phyloP scores from a whole-genome alignment of 441 rosid species.

The Euphorbia celastroides region DNA sequence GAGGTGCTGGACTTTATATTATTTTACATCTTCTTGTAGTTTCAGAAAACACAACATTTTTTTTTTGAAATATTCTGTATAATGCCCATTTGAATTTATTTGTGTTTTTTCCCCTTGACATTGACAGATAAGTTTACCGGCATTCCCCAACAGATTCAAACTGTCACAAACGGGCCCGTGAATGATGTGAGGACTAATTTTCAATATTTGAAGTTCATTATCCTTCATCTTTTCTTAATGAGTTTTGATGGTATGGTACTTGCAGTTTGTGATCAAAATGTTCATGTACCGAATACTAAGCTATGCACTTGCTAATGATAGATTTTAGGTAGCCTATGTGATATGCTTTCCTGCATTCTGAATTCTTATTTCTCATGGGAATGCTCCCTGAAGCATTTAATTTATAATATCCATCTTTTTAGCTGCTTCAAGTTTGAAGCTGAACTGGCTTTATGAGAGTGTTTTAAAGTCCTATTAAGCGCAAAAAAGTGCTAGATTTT shows the following conservation, averaged over 20 bases:
- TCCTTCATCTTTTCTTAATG: background rate
- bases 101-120: constrained; percentile 9
- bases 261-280: constrained; percentile 8
- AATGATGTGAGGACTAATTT: constrained; percentile 44
- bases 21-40: constrained; percentile 6
- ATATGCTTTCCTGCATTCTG: background rate
- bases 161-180: constrained; percentile 26
- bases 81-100: background rate
- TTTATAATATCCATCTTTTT: no score
- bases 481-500: background rate
- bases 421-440: background rate
- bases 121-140: constrained; percentile 44
- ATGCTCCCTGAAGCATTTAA: background rate
- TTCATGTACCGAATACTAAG: background rate
- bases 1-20: constrained; percentile 37
- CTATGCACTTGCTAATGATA: background rate
- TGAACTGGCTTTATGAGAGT: background rate
- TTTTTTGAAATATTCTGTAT: constrained; percentile 8
- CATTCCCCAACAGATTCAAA: constrained; percentile 44
- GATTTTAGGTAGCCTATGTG: constrained; percentile 5
- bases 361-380: background rate
- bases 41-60: constrained; percentile 7
- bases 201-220: constrained; percentile 9
- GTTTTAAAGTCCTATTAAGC: background rate
- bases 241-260: background rate